A percentile compares a stretch with the other conserved stretches of the same genome.
These are phyloP conservation scores for Candida mesenterica DNA, from an alignment of 1,139 yeast species.

Conservation along the genomic window DNA sequence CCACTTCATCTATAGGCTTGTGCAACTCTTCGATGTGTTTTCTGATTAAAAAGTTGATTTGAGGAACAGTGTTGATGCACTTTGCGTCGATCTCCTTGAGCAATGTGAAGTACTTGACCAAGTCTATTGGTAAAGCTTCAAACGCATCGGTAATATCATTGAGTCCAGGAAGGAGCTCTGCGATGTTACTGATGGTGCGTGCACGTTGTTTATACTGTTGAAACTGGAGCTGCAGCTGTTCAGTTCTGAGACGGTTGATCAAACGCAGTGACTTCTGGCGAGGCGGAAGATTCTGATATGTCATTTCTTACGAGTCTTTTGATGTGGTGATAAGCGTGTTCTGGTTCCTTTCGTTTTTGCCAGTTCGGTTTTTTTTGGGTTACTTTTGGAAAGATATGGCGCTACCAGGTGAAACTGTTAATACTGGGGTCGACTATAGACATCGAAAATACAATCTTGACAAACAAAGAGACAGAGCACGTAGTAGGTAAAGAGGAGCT, in stretches of 20 bases:
- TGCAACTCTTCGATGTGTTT: constrained; percentile 51
- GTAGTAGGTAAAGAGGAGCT: no score
- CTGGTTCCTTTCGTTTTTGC: neutral
- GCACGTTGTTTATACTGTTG: constrained; percentile 37
- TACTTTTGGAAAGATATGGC: no score
- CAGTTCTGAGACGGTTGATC: constrained; percentile 31
- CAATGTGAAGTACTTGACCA: constrained; percentile 81
- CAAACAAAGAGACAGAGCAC: no score
- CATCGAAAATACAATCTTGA: no score
- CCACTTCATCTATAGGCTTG: constrained; percentile 5
- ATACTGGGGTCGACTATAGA: no score
- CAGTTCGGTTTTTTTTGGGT: neutral
- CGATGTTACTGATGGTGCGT: constrained; percentile 32
- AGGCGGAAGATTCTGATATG: constrained; percentile 41
- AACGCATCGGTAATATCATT: constrained; percentile 90
- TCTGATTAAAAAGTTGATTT: constrained; percentile 57
- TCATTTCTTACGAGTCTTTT: constrained; percentile 18
- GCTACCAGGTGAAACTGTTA: no score
- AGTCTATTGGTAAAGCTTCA: constrained; percentile 84
- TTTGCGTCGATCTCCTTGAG: constrained; percentile 94
- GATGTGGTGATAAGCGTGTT: neutral
- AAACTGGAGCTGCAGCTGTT: constrained; percentile 27
- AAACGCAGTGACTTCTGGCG: constrained; percentile 51
- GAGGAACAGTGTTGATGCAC: constrained; percentile 74
- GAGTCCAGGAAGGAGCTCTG: constrained; percentile 73